Evolutionary conservation across 208 protist genomes (phyloP), one percentile per base, ranked within the genome.

Genomic region (Paratrypanosoma confusum): DNA sequence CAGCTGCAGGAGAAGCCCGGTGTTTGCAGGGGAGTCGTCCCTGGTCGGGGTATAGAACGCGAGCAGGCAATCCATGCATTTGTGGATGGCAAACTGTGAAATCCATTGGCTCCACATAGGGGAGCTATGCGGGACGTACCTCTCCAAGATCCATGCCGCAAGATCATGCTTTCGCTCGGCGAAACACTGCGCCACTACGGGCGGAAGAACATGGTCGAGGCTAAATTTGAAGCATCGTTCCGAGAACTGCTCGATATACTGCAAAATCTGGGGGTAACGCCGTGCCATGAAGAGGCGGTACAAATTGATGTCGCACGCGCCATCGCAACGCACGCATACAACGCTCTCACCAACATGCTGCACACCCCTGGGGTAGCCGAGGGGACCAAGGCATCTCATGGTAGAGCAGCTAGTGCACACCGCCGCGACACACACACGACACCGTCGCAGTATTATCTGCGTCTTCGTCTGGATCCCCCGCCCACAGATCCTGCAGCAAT

Each of bases 221-320:
- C 17, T 39, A 28, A 61, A 47, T 24, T 54, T 37, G 17, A 35
- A 54, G 32, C 54, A 61, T 35, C 39, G 32, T 40, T 52, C 54
- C 4, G 54, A 39, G 24, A 47, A 61, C 13, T 23, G 20, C 26
- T 33, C 18, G 27, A 61, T 53, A 25, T 47, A 61, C 41, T 41
- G 4, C 25, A 61, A 13, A 34, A 61, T 41, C 39, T 60, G 53
- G 28, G 34, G 42, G 31, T 32, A 60, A 25, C 53, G 41, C 41
- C 53, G 44, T 26, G 53, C 28, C 29, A 60, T 16, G 50, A 60
- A 51, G 25, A 60, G 28, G 21, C 53, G 8, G 50, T 60, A 60
- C 27, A 60, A 52, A 16, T 60, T 60, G 7, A 49, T 17, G 44
- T 60, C 53, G 38, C 43, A 49, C 23, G 36, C 31, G 29, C 53